Conservation (phyloP, 2,329 filamentous ascomycete genomes). For the Thermochaetoides dissita region DNA sequence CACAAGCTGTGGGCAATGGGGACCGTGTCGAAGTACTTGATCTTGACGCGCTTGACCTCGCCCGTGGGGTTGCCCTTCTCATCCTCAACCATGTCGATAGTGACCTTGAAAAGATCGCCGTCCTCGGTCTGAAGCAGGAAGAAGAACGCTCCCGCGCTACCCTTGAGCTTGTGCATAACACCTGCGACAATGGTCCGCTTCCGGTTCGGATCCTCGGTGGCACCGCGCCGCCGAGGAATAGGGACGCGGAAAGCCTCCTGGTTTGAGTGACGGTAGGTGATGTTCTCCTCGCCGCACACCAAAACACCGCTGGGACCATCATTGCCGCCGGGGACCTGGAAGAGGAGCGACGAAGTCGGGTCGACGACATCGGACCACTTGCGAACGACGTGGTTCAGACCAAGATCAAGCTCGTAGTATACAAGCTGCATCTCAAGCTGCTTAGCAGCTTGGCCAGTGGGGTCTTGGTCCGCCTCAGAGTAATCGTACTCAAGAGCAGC, state of each 20-base stretch:
- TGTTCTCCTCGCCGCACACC: conserved; percentile 84
- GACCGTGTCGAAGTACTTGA: conserved; percentile 97
- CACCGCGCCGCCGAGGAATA: conserved; percentile 73
- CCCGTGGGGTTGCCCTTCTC: conserved; percentile 63
- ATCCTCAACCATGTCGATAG: conserved; percentile 78
- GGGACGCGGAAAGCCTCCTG: conserved; percentile 78
- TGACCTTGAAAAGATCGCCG: conserved; percentile 96
- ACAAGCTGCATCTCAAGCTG: conserved; percentile 83
- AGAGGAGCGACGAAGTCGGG: conserved; percentile 73
- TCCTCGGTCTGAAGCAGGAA: conserved; percentile 93
- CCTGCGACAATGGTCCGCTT: conserved; percentile 79
- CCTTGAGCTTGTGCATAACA: conserved; percentile 93
- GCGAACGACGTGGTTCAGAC: conserved; percentile 89
- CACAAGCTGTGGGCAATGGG: conserved; percentile 76
- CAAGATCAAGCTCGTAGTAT: conserved; percentile 94
- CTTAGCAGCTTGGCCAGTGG: conserved; percentile 65
- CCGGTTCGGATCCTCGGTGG: conserved; percentile 81
- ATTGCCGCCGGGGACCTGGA: conserved; percentile 86
- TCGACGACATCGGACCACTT: conserved; percentile 95
- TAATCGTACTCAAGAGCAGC: conserved; percentile 91
- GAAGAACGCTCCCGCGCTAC: conserved; percentile 75
- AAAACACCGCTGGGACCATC: conserved; percentile 91
- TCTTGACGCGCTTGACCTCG: conserved; percentile 69
- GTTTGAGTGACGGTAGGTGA: conserved; percentile 95
- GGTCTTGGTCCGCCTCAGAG: conserved; percentile 78